These are phyloP conservation scores for Cryptosporidium felis DNA, from an alignment of 169 alveolate species.

Conservation along the genomic window DNA sequence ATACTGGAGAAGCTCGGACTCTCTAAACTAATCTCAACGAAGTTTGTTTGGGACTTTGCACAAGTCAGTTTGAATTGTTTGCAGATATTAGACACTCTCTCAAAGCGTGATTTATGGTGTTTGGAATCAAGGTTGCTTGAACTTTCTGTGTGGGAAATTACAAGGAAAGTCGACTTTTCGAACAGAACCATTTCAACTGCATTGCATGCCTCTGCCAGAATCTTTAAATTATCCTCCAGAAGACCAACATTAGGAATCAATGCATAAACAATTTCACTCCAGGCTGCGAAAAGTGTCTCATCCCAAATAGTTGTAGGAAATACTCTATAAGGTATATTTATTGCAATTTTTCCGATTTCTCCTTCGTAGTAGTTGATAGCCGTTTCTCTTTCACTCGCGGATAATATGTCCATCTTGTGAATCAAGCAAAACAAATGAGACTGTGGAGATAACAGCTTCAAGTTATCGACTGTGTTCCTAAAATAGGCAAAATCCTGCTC, in stretches of 20 bases:
- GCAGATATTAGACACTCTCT: slow-evolving; percentile 90
- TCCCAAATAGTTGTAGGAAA: slow-evolving; percentile 93
- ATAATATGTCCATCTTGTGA: slow-evolving; percentile 91
- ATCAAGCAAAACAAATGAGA: slow-evolving; percentile 89
- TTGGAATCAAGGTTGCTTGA: slow-evolving; percentile 10
- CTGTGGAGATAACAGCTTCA: slow-evolving; percentile 84
- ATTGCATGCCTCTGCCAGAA: slow-evolving; percentile 82
- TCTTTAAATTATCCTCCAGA: slow-evolving; percentile 80
- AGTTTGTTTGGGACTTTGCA: slow-evolving; percentile 85
- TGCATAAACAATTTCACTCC: slow-evolving; percentile 89
- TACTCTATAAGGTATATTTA: slow-evolving; percentile 60
- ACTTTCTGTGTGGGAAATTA: slow-evolving; percentile 81
- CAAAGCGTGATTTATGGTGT: slow-evolving; percentile 84
- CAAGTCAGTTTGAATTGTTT: slow-evolving; percentile 91
- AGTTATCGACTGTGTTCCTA: slow-evolving; percentile 82
- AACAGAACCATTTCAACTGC: slow-evolving; percentile 92
- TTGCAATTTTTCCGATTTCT: slow-evolving; percentile 77
- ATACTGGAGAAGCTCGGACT: slow-evolving; percentile 85
- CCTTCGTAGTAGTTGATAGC: slow-evolving; percentile 79
- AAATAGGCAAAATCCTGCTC: slow-evolving; percentile 84
- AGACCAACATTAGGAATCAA: slow-evolving; percentile 85
- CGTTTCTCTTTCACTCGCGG: slow-evolving; percentile 80
- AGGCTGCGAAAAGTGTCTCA: slow-evolving; percentile 90
- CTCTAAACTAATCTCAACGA: slow-evolving; percentile 84
- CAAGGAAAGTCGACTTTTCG: slow-evolving; percentile 93